Conservation (phyloP, 352 stramenopile species). For the Blastocystis sp. region DNA sequence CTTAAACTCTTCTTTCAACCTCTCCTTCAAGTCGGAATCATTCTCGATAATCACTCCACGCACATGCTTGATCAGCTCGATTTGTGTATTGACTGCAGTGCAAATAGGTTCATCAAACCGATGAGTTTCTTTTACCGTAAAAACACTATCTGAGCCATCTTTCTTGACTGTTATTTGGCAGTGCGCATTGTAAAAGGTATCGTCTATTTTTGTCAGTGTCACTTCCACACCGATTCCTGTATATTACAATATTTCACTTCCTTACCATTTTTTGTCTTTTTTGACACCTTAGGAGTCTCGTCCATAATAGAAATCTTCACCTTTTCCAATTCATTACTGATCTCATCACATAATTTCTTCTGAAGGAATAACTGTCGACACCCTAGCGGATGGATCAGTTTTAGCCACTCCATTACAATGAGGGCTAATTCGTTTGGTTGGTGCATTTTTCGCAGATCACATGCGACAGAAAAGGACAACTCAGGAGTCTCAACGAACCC, state of each 20-base stretch:
- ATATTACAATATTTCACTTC: background rate
- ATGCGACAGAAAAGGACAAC: background rate
- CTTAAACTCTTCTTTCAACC: slow-evolving; percentile 2
- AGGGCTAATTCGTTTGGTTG: background rate
- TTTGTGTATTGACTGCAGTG: background rate
- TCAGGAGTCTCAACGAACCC: background rate
- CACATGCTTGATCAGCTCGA: background rate
- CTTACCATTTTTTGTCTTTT: background rate
- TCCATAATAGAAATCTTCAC: background rate
- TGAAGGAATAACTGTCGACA: background rate
- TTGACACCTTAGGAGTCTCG: background rate
- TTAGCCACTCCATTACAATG: background rate
- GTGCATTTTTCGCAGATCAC: background rate
- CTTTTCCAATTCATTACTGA: background rate
- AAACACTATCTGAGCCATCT: background rate
- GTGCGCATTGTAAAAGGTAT: background rate
- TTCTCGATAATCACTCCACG: background rate
- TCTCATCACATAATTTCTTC: background rate
- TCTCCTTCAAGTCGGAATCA: background rate
- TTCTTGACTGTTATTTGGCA: background rate
- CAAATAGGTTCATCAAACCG: background rate
- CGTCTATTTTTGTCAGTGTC: background rate
- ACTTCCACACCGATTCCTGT: slow-evolving; percentile 17
- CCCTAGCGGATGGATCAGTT: background rate
- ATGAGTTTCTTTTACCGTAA: background rate